Conservation (phyloP, 257 asterid species). For the Solanum lycopersicoides region DNA sequence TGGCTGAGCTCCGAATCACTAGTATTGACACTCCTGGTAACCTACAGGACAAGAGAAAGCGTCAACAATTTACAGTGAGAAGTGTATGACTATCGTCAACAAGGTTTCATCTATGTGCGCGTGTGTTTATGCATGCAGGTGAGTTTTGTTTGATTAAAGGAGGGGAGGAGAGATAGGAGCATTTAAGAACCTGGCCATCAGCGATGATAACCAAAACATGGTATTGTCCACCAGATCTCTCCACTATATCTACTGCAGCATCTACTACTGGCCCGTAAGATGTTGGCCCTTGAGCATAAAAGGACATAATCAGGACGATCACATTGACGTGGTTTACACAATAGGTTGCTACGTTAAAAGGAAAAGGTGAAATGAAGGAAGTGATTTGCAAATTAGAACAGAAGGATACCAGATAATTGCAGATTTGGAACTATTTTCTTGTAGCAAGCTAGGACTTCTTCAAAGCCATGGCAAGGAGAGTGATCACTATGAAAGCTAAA, state of each 20-base stretch:
- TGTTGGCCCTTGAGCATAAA: slow-evolving; percentile 55
- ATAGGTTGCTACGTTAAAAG: background rate
- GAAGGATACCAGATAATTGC: slow-evolving; percentile 48
- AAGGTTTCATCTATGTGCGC: background rate
- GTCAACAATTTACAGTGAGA: background rate
- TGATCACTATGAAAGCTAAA: slow-evolving; percentile 73
- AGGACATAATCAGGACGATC: background rate
- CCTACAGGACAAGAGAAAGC: slow-evolving; percentile 33
- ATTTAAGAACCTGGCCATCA: slow-evolving; percentile 62
- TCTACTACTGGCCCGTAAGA: slow-evolving; percentile 76
- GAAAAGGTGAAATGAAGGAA: background rate
- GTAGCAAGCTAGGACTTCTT: slow-evolving; percentile 79
- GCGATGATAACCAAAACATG: slow-evolving; percentile 82
- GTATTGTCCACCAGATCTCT: slow-evolving; percentile 74
- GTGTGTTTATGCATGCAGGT: background rate
- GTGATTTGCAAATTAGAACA: background rate
- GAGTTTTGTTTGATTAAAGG: background rate
- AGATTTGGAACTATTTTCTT: slow-evolving; percentile 47
- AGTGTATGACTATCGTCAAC: background rate
- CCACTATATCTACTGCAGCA: slow-evolving; percentile 82
- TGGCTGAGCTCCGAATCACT: slow-evolving; percentile 47
- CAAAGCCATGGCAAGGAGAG: slow-evolving; percentile 84
- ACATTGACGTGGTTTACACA: background rate
- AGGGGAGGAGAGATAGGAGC: background rate
- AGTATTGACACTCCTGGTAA: slow-evolving; percentile 55